Base-by-base conservation (phyloP, 2,329 filamentous ascomycete species). In the Mycosphaerelloides madeirae region DNA sequence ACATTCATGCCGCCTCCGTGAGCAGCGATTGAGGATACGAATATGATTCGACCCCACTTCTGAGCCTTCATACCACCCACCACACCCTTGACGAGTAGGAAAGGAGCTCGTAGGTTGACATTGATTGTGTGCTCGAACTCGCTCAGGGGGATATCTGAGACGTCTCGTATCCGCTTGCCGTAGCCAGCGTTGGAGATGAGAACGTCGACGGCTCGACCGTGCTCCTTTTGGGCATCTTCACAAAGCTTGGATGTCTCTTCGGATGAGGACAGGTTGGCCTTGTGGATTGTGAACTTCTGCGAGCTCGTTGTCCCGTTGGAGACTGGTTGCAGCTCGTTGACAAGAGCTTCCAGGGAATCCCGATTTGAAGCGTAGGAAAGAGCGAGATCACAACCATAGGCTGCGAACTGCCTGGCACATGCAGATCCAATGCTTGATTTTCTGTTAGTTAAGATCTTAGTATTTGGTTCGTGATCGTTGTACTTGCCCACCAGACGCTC, bases 101-200 rank as follows among this genome's bases (percentile, higher is more conserved):
- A 84, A 0, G 78, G 75, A 5, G 81, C 77, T 29, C 78, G 71
- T 32, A 83, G 67, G 58, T 84, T 85, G 45, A 84, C 72, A 45
- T 72, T 75, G 36, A 83, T 65, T 3, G 77, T 83, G 56, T 77
- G 68, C 57, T 84, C 80, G 58, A 81, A 84, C 59, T 84, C 80
- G 41, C 80, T 78, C 18, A 83, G 61, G 6, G 73, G 69, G 48
- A 84, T 83, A 46, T 83, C 80, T 57, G 59, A 64, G 12, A 65
- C 62, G 43, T 68, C 61, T n/a, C 51, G 54, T 37, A 81, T 76
- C n/a, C 80, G 71, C 57, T 80, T 80, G 31, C 81, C 81, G 52
- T 82, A 74, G 0, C 82, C 81, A 2, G 83, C 82, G 57, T 85
- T 85, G 11, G 77, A 77, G 18, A 85, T 64, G 2, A 85, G 68